A percentile compares a stretch with the other conserved stretches of the same genome.
phyloP scores from a whole-genome alignment of 2,329 filamentous ascomycete genomes.

The Penicillium crustosum region DNA sequence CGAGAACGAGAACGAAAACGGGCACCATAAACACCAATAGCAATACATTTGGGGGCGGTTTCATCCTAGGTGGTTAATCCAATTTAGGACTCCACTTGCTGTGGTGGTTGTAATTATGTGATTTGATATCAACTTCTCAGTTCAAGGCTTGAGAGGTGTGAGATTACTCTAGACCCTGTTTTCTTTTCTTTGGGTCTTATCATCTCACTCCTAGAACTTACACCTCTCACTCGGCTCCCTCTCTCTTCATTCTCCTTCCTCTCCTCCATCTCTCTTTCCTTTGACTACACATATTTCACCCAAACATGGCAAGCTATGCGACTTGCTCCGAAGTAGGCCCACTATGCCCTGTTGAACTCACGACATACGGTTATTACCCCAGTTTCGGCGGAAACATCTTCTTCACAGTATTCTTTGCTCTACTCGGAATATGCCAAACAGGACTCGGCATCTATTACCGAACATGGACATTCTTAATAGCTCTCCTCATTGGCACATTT shows the following conservation, averaged over 20 bases:
- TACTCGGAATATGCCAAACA: conserved; percentile 51
- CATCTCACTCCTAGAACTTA: background rate
- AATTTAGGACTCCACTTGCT: background rate
- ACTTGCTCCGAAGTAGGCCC: conserved; percentile 39
- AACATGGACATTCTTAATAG: conserved; percentile 58
- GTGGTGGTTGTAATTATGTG: background rate
- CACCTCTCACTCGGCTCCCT: background rate
- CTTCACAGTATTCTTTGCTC: conserved; percentile 53
- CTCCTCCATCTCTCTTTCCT: background rate
- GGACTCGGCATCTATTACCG: conserved; percentile 51
- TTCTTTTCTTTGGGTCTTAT: background rate
- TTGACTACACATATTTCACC: background rate
- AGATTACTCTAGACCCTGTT: background rate
- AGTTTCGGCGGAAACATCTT: conserved; percentile 53
- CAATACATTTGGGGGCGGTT: background rate
- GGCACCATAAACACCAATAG: conserved; percentile 22
- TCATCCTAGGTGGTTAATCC: background rate
- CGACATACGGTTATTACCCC: conserved; percentile 57
- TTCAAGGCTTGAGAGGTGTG: background rate
- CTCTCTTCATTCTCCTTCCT: background rate
- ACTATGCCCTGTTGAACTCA: conserved; percentile 48
- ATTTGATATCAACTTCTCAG: background rate
- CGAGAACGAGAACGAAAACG: conserved; percentile 30
- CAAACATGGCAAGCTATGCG: conserved; percentile 22
- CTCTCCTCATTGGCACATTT: conserved; percentile 49